Evolutionary conservation across 176 grass and related monocot species (phyloP).

Genomic region (Carex scoparia): DNA sequence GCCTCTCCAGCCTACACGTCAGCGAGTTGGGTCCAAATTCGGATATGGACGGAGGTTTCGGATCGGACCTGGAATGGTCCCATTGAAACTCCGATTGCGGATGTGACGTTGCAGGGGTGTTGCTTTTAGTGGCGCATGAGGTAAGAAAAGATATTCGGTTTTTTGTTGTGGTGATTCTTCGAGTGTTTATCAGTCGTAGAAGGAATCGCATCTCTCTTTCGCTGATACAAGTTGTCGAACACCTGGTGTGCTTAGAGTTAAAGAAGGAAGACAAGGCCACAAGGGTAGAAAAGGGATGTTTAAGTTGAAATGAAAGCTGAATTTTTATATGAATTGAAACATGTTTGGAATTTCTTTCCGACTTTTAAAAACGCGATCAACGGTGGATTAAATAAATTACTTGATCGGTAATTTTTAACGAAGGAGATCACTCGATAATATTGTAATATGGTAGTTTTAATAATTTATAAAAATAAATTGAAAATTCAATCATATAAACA

Average conservation of each 20-base stretch:
- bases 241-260: background rate
- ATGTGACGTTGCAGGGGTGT: background rate
- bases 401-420: no score
- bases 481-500: no score
- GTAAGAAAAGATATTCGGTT: background rate
- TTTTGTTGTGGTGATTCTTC: background rate
- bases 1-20: slow-evolving; percentile 56
- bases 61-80: background rate
- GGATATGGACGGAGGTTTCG: background rate
- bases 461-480: no score
- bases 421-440: no score
- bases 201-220: slow-evolving; percentile 1
- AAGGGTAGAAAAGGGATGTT: no score
- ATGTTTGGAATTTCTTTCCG: no score
- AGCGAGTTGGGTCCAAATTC: slow-evolving; percentile 27
- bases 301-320: no score
- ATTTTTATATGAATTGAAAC: no score
- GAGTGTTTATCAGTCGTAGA: background rate
- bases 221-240: background rate
- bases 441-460: no score
- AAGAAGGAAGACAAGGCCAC: background rate
- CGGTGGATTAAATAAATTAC: no score
- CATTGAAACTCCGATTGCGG: slow-evolving; percentile 3
- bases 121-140: background rate
- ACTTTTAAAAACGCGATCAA: no score